Conservation (phyloP, 2,329 filamentous ascomycete genomes). For the Pseudogymnoascus sp. region DNA sequence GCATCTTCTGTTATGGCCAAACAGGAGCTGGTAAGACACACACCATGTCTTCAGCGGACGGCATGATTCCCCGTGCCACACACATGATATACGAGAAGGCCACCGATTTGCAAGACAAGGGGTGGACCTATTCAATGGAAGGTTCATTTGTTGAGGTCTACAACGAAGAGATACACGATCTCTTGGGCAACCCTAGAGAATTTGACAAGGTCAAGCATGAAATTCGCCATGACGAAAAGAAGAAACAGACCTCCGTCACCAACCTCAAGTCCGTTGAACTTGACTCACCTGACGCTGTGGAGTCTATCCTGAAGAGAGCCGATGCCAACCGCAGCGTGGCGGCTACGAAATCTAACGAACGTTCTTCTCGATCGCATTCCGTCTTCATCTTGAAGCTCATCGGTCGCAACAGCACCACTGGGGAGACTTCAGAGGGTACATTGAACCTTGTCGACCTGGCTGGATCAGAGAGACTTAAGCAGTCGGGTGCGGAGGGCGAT, state of each 20-base stretch:
- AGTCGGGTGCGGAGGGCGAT: constrained; percentile 79
- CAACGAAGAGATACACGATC: constrained; percentile 92
- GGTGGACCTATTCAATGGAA: constrained; percentile 91
- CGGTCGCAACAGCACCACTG: constrained; percentile 62
- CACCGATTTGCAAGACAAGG: constrained; percentile 75
- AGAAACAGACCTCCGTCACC: constrained; percentile 73
- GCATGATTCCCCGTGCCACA: constrained; percentile 92
- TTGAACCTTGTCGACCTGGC: constrained; percentile 94
- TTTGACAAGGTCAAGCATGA: constrained; percentile 78
- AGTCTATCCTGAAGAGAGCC: constrained; percentile 71
- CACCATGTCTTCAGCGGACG: constrained; percentile 85
- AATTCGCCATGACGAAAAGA: constrained; percentile 76
- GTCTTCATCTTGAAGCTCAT: constrained; percentile 85
- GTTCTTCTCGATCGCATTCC: constrained; percentile 88
- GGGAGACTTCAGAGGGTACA: constrained; percentile 82
- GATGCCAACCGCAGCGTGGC: constrained; percentile 84
- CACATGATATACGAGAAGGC: constrained; percentile 91
- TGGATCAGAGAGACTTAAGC: constrained; percentile 82
- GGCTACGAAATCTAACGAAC: constrained; percentile 94
- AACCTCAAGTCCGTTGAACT: constrained; percentile 72
- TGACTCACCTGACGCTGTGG: constrained; percentile 72
- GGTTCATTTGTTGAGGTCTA: constrained; percentile 96
- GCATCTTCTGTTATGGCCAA: constrained; percentile 97
- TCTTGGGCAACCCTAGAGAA: constrained; percentile 65
- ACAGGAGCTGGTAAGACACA: constrained; percentile 95